Evolutionary conservation across 805 yeast genomes (phyloP), one percentile per base, ranked within the genome.

Genomic region (Saccharomycopsis fodiens): DNA sequence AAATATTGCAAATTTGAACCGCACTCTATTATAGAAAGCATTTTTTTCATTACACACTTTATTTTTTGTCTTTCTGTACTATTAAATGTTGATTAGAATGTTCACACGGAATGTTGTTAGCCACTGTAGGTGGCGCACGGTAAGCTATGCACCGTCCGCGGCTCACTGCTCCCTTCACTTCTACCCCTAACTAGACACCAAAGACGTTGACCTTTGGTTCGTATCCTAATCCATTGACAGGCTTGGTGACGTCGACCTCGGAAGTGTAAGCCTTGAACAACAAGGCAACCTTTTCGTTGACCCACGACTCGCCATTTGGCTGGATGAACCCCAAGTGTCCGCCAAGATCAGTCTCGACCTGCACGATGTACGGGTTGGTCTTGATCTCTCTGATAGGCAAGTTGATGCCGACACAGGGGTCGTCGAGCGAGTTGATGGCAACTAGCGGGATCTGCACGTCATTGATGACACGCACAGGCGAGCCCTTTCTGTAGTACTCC

Each of bases 311-410:
- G 32, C 71, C 67, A 35, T 70, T 60, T 5, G 57, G 53, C 45
- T 72, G 67, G 34, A 74, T 56, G 46, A 66, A 74, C 1, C 74
- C 83, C 57, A 82, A 68, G 58, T 83, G 93, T 5, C 91, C 91
- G 52, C 93, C 93, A 12, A 78, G 57, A 44, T 79, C 75, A 1
- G 86, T 73, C 39, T 75, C 72, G 3, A 77, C 66, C 61, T 79
- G 62, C 27, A 74, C 65, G 21, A 79, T 62, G 56, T 73, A 78
- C 13, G 88, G 87, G 50, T 82, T 81, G 25, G 66, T 60, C 32
- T 57, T 50, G 16, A 73, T 70, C 45, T 78, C 84, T 3, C 58
- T 43, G 19, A 50, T 47, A 7, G 89, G 87, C 35, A 78, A 69
- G 31, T 71, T 65, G 15, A 72, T 65, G 10, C 74, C 72, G 35